Base-by-base conservation (phyloP, 2,329 filamentous ascomycete species). In the Paecilomyces sp. region DNA sequence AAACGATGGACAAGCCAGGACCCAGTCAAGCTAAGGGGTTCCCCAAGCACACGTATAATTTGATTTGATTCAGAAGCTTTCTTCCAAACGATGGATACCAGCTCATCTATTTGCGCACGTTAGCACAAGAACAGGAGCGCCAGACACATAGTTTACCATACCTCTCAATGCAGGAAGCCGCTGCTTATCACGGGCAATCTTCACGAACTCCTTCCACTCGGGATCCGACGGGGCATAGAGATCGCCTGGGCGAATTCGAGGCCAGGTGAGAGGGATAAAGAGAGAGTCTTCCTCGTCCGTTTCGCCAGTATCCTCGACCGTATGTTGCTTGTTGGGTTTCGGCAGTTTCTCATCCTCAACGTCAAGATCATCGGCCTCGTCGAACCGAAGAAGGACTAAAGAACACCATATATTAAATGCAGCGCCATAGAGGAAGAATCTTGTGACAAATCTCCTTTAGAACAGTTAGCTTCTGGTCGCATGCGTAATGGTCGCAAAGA, bases 1-100 rank as follows among this genome's bases (percentile, higher is more conserved):
- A 83, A 88, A 56, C 85, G 79, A 28, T 88, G 75, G 50, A 88
- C 81, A 30, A 89, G 75, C 86, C 85, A 88, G 56, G 75, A 78
- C 59, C 80, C 80, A 34, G 76, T 77, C 31, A 87, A 62, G 41
- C 75, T 76, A 55, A 84, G 77, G 0, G 78, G 72, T 28, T 76
- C 75, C 9, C 84, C 85, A 33, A 77, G 77, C 34, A 77, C 72
- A 2, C 73, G 65, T 8, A 64, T 71, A n/a, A 85, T 68, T 2
- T 78, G 59, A 0, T 77, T 75, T 60, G 80, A 77, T 13, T 67
- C 74, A 30, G 77, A 74, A 1, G 82, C 78, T 12, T 78, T 70
- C 33, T 66, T 66, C 31, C 75, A 68, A 8, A 80, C 77, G n/a
- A 77, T 65, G 3, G 77, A 70, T 13, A 76, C 77, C 56, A 85